Base-by-base conservation (phyloP, 345 rosid genomes). In the Hypericum perforatum region DNA sequence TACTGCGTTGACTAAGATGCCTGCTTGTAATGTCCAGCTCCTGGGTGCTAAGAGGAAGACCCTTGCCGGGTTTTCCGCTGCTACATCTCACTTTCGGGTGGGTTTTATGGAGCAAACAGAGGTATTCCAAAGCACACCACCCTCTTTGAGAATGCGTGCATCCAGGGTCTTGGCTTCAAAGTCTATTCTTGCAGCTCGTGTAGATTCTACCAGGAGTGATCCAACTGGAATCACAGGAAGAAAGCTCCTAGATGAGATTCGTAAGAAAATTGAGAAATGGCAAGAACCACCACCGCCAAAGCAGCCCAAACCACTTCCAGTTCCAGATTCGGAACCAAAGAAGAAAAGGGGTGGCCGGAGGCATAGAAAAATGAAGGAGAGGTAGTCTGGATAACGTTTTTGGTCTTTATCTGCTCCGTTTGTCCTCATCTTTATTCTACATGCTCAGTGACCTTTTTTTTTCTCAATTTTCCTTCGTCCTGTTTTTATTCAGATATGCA, bases 261-360 rank as follows among this genome's bases (percentile, higher is more conserved):
- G 58, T 44, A 92, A 92, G 79, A 92, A 88, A 69, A 85, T 92
- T 64, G 95, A 88, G 63, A 92, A 88, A 69, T 88, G 97, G 94
- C 97, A 92, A 65, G 95, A 92, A 72, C 95, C 94, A 22, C 97
- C 98, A 66, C 97, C 94, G 52, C 94, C 97, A 50, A 92, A 83
- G 79, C 95, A 88, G 68, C 94, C 95, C 66, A 88, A 70, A 71
- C 97, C 97, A 5, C 95, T 92, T 69, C 98, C 98, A 11, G 95
- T 88, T 65, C 97, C 97, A 53, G 97, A 92, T 69, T 92, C 97
- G n/a, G 97, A 92, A 63, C 97, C 98, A 37, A 88, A 92, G 64
- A 88, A 88, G 41, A 85, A 85, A 76, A 83, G 98, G 56, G 98
- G 98, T 73, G 97, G 97, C 50, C 89, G 95, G 36, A 86, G 98